These are phyloP conservation scores for Aspergillus baeticus DNA, from an alignment of 495 filamentous ascomycete species.

Conservation along the genomic window DNA sequence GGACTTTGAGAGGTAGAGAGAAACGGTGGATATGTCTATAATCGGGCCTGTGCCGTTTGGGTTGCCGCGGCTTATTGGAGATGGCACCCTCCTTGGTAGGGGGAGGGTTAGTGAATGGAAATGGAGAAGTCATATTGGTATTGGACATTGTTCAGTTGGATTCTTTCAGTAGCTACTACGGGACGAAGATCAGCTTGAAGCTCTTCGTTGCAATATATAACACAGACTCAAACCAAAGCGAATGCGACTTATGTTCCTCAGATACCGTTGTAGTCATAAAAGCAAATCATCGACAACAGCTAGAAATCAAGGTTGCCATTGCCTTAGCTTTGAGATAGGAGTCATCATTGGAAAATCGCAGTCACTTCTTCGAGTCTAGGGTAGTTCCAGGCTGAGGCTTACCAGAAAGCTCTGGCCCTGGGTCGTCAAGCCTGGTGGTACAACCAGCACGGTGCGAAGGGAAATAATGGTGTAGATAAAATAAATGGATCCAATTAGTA, in stretches of 20 bases:
- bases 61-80: conserved; percentile 22
- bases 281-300: conserved; percentile 68
- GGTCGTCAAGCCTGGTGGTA: conserved; percentile 10
- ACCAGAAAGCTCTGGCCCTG: conserved; percentile 24
- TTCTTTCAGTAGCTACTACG: conserved; percentile 21
- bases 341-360: conserved; percentile 40
- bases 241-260: conserved; percentile 56
- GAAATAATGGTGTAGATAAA: background rate
- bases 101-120: conserved; percentile 6
- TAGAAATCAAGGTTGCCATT: conserved; percentile 68
- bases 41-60: conserved; percentile 61
- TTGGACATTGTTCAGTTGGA: conserved; percentile 8
- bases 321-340: conserved; percentile 48
- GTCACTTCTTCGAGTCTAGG: conserved; percentile 14
- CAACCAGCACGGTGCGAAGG: background rate
- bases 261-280: conserved; percentile 98
- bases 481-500: conserved; percentile 15
- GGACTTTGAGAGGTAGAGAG: conserved; percentile 73
- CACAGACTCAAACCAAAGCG: conserved; percentile 5
- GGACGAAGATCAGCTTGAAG: conserved; percentile 23
- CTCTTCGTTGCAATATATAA: conserved; percentile 21
- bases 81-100: conserved; percentile 19
- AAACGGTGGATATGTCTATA: conserved; percentile 71
- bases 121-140: conserved; percentile 19
- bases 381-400: conserved; percentile 21